These are phyloP conservation scores for Arthrobotrys sphaeroides DNA, from an alignment of 2,329 filamentous ascomycete species.

Conservation along the genomic window DNA sequence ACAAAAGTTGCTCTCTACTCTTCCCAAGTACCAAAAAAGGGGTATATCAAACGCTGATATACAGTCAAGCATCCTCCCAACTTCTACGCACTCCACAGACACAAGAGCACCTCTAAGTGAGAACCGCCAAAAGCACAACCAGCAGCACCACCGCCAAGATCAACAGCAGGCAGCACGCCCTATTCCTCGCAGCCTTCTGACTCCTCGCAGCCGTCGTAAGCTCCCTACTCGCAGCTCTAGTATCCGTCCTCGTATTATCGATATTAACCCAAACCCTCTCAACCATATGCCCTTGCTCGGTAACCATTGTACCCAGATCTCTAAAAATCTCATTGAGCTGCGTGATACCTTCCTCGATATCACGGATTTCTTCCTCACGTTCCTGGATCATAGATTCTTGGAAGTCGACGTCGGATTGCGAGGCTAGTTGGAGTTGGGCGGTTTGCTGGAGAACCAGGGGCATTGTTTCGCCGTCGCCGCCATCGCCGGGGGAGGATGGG, in stretches of 20 bases:
- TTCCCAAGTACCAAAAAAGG: too few species aligned
- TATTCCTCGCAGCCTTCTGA: slow-evolving; percentile 94
- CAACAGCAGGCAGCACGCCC: slow-evolving; percentile 89
- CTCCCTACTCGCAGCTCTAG: slow-evolving; percentile 84
- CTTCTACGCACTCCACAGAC: background rate
- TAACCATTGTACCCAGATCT: slow-evolving; percentile 97
- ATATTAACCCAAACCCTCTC: slow-evolving; percentile 90
- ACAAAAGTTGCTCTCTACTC: background rate
- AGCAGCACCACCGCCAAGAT: slow-evolving; percentile 88
- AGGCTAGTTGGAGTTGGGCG: slow-evolving; percentile 79
- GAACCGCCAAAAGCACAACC: slow-evolving; percentile 85
- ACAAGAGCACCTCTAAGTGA: slow-evolving; percentile 8
- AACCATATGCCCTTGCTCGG: slow-evolving; percentile 88
- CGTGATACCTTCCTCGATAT: slow-evolving; percentile 94
- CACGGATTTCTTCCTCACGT: slow-evolving; percentile 94
- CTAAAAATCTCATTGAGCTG: slow-evolving; percentile 97
- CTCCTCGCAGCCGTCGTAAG: slow-evolving; percentile 85
- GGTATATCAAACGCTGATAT: background rate
- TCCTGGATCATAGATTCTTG: slow-evolving; percentile 95
- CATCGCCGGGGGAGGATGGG: slow-evolving; percentile 55
- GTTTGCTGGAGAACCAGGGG: slow-evolving; percentile 69
- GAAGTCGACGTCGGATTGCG: slow-evolving; percentile 96
- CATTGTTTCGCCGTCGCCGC: slow-evolving; percentile 58
- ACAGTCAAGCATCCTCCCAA: too few species aligned
- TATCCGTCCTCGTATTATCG: slow-evolving; percentile 81